Conservation (phyloP, 768 basidiomycete species). For the Psilocybe subaeruginosa region DNA sequence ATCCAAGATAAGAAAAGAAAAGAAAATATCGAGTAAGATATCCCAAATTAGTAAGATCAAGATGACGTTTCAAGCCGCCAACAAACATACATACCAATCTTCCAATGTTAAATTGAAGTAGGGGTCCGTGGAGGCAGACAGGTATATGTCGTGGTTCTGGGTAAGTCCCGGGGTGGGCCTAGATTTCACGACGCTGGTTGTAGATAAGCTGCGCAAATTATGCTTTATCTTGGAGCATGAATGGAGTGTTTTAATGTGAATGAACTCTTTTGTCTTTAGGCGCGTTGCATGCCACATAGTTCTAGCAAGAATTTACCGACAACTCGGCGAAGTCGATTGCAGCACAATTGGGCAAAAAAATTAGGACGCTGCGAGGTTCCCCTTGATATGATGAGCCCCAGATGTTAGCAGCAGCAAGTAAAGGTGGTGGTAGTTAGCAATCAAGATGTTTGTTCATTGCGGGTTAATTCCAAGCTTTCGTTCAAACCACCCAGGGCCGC, state of each 20-base stretch:
- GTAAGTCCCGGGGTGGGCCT: slow-evolving; percentile 4
- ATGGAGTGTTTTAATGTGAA: slow-evolving; percentile 9
- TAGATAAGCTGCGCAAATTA: slow-evolving; percentile 1
- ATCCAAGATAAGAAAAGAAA: background rate
- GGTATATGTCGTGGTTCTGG: slow-evolving; percentile 23
- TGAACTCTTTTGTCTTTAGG: background rate
- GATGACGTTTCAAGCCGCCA: slow-evolving; percentile 3
- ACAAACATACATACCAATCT: slow-evolving; percentile 22
- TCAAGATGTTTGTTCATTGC: background rate
- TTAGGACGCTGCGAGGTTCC: background rate
- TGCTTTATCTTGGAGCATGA: background rate
- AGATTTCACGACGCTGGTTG: background rate
- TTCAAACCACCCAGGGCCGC: background rate
- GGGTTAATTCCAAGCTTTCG: too few species aligned
- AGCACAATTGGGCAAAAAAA: background rate
- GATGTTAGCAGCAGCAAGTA: background rate
- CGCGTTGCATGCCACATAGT: slow-evolving; percentile 4
- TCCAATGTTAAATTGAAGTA: slow-evolving; percentile 31
- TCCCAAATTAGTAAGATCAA: background rate
- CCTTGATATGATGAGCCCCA: background rate
- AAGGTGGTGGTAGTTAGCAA: background rate
- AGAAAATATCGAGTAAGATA: background rate
- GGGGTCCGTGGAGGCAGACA: slow-evolving; percentile 26
- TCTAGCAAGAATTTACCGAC: background rate
- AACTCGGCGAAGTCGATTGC: background rate